Evolutionary conservation across 305 asterid genomes (phyloP).

Genomic region (Fraxinus platypoda): DNA sequence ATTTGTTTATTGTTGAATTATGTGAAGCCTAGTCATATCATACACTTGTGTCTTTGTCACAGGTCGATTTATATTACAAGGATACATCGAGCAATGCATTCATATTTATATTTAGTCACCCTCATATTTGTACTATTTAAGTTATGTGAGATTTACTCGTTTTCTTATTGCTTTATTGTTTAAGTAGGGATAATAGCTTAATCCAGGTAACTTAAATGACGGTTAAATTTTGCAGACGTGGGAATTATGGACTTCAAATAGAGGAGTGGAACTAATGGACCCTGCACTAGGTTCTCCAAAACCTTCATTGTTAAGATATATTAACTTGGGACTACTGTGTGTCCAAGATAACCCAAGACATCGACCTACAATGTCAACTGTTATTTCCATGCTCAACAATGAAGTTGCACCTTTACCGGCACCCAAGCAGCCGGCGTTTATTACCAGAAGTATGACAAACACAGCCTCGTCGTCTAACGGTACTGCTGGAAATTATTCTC

Average conservation of each 20-base stretch:
- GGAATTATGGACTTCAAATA: constrained; percentile 36
- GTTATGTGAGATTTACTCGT: neutral
- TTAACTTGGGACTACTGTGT: constrained; percentile 43
- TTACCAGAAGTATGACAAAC: neutral
- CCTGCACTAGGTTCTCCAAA: constrained; percentile 18
- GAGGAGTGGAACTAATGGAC: constrained; percentile 37
- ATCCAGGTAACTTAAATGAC: neutral
- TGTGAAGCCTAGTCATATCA: neutral
- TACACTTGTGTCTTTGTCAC: neutral
- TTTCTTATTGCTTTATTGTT: neutral
- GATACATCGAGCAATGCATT: neutral
- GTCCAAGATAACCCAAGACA: constrained; percentile 43
- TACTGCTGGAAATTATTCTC: constrained; percentile 12
- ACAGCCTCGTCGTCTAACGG: neutral
- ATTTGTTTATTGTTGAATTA: neutral
- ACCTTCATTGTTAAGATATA: constrained; percentile 26
- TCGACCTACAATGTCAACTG: constrained; percentile 37
- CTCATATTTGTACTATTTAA: neutral
- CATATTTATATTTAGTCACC: neutral
- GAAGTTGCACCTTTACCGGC: constrained; percentile 29
- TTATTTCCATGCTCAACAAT: constrained; percentile 36
- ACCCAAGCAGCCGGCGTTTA: constrained; percentile 40
- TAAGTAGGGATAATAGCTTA: neutral
- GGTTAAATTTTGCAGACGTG: constrained; percentile 33
- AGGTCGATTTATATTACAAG: neutral